Evolutionary conservation across 805 yeast genomes (phyloP), one percentile per base, ranked within the genome.

Genomic region (Cyberlindnera maritima): DNA sequence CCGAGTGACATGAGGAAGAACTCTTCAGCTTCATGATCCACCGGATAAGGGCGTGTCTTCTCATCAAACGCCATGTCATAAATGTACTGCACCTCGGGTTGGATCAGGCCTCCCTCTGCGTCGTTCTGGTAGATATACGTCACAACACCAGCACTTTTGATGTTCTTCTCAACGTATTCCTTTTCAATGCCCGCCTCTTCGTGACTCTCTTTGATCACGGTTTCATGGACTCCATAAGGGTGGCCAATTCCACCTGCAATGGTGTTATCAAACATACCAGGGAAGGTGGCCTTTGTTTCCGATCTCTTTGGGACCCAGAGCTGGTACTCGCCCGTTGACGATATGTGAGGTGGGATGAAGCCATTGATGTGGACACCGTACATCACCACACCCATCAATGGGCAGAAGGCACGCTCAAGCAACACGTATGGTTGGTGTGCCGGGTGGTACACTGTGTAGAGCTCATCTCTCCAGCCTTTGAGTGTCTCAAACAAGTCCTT

Each of bases 191-290:
- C 96, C 0, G 96, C 98, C 59, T 94, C 99, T 59, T 94, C 99
- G 49, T 71, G 73, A 58, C 96, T 81, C 63, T 94, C 99, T 61
- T 94, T 94, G 17, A 87, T 55, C 3, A 83, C 80, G 0, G 97
- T 92, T 39, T 88, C 96, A 59, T 71, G 67, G 2, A 81, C 69
- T 0, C 90, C 88, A 54, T 79, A 71, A 0, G 96, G 96, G 62
- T 83, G 74, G 0, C 96, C 97, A 4, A 94, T 59, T 0, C 99
- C 99, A 1, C 99, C 99, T 0, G 96, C 99, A 7, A 94, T 87
- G 1, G 96, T 89, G 63, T 91, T 92, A 63, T 94, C 99, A 33
- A 91, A 74, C 86, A 80, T 85, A 0, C 87, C 85, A 0, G 99
- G 98, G 68, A 80, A 92, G 0, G 99, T 94, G 15, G 84, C 84